Evolutionary conservation across 805 yeast species (phyloP).

Genomic region (Teunomyces stri): DNA sequence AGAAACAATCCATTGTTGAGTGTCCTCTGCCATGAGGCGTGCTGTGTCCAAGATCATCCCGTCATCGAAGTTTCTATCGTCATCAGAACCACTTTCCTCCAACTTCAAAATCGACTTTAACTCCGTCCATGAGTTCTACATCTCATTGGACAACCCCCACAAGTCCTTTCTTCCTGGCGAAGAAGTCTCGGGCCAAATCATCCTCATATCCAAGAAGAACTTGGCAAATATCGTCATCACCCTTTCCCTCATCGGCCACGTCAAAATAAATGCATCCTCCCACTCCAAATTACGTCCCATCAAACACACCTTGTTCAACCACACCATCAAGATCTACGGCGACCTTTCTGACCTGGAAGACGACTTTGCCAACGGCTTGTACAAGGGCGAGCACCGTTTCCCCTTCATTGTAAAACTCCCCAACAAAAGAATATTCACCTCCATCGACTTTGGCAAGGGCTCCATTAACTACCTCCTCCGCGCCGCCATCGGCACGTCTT

Average conservation of each 20-base stretch:
- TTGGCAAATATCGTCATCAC: constrained; percentile 52
- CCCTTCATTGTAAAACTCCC: constrained; percentile 87
- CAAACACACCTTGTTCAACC: constrained; percentile 54
- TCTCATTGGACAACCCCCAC: constrained; percentile 72
- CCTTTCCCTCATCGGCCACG: constrained; percentile 54
- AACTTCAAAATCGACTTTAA: constrained; percentile 34
- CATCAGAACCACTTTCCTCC: constrained; percentile 11
- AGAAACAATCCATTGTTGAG: background rate
- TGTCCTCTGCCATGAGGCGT: constrained; percentile 41
- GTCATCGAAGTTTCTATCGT: constrained; percentile 9
- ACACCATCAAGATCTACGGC: constrained; percentile 60
- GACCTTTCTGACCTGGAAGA: constrained; percentile 4
- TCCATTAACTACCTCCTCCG: constrained; percentile 64
- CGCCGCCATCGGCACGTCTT: constrained; percentile 40
- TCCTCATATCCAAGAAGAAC: constrained; percentile 55
- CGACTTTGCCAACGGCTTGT: constrained; percentile 47
- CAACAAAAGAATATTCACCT: constrained; percentile 63
- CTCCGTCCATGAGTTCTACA: constrained; percentile 62
- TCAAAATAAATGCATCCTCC: constrained; percentile 52
- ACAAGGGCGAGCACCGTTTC: constrained; percentile 82
- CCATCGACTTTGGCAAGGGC: constrained; percentile 84
- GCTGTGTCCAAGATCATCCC: constrained; percentile 50
- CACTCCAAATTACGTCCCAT: constrained; percentile 53
- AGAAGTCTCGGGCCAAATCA: constrained; percentile 60
- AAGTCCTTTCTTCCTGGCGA: constrained; percentile 80